phyloP scores from a whole-genome alignment of 2,329 filamentous ascomycete species.

The Ambrosiella xylebori region DNA sequence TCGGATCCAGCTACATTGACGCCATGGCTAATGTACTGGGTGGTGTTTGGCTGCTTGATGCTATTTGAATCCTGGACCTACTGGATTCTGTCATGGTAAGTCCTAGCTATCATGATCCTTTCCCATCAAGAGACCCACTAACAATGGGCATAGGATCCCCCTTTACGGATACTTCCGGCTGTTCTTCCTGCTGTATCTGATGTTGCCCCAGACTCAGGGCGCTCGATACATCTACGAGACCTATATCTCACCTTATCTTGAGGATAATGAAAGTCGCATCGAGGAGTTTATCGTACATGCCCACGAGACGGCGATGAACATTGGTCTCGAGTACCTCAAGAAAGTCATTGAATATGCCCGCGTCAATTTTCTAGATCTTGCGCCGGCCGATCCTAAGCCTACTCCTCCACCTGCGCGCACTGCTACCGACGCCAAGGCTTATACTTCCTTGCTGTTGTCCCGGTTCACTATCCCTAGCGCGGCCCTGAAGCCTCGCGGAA shows the following conservation, averaged over 20 bases:
- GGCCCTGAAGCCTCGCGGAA: conserved; percentile 7
- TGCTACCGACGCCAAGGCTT: conserved; percentile 34
- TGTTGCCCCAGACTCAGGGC: conserved; percentile 94
- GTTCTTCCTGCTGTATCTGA: conserved; percentile 76
- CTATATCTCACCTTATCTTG: conserved; percentile 74
- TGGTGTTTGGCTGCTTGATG: conserved; percentile 67
- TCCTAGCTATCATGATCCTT: neutral
- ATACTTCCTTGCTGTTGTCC: conserved; percentile 67
- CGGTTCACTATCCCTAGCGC: conserved; percentile 62
- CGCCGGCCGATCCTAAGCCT: conserved; percentile 31
- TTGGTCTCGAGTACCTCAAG: conserved; percentile 61
- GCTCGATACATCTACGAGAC: conserved; percentile 70
- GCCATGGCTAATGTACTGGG: conserved; percentile 99
- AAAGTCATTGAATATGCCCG: conserved; percentile 53
- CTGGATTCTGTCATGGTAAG: conserved; percentile 67
- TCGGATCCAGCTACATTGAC: conserved; percentile 75
- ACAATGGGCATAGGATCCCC: conserved; percentile 45
- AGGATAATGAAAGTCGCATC: conserved; percentile 72
- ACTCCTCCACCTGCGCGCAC: conserved; percentile 24
- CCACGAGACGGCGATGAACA: conserved; percentile 60
- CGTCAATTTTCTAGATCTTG: conserved; percentile 62
- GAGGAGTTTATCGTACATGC: conserved; percentile 72
- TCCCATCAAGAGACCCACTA: neutral
- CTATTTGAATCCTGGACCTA: conserved; percentile 74
- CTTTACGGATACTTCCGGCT: conserved; percentile 90